Evolutionary conservation across 1,284 basidiomycete genomes (phyloP).

Genomic region (Apiotrichum gamsii): DNA sequence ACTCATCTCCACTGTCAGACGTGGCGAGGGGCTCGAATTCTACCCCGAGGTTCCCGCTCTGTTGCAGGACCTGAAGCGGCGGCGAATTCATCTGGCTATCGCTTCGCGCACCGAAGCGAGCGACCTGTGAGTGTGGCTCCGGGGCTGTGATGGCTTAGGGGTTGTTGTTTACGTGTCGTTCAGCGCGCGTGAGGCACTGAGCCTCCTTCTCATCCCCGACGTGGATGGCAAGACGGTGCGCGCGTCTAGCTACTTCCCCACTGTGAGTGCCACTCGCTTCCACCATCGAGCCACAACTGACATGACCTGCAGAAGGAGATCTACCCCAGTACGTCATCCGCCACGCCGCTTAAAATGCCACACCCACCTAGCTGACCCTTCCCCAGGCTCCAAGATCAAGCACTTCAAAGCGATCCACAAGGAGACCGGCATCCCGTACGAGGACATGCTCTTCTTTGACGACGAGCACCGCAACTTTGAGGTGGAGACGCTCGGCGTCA

Average conservation of each 20-base stretch:
- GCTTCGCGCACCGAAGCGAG: conserved; percentile 69
- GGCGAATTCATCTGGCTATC: conserved; percentile 60
- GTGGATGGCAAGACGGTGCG: conserved; percentile 49
- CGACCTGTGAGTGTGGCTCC: conserved; percentile 55
- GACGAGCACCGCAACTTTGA: conserved; percentile 72
- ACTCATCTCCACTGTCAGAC: too few species aligned
- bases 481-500: conserved; percentile 66
- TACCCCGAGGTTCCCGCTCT: conserved; percentile 73
- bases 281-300: not conserved
- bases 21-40: conserved; percentile 58
- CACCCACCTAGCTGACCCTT: too few species aligned
- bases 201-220: conserved; percentile 60
- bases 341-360: too few species aligned
- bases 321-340: conserved; percentile 64
- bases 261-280: conserved; percentile 20
- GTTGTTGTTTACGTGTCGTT: not conserved
- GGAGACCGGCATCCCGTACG: conserved; percentile 72
- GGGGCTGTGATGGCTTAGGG: not conserved
- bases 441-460: conserved; percentile 82
- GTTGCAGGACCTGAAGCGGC: conserved; percentile 55
- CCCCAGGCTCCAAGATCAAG: conserved; percentile 64
- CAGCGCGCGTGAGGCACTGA: conserved; percentile 70
- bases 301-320: conserved; percentile 58
- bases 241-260: conserved; percentile 67
- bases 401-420: conserved; percentile 73